Base-by-base conservation (phyloP, 805 yeast species). In the Saturnispora dispora region DNA sequence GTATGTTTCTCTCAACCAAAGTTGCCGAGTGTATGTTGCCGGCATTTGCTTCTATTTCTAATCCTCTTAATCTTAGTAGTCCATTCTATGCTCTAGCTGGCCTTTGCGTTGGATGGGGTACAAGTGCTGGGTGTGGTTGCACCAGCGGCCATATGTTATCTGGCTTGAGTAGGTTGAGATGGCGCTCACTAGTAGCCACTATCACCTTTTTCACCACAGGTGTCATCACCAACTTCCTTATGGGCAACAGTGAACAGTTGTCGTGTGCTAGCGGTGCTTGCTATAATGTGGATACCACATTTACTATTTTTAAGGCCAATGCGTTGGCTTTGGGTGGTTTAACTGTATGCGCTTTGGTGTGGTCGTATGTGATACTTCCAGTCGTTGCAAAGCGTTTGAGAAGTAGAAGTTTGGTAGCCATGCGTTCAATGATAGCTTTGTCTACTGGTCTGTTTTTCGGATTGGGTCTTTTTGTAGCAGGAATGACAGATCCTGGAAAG, bases 121-220 rank as follows among this genome's bases (percentile, higher is more conserved):
- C 81, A 0, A 68, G 68, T 33, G 58, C 66, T 32, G 81, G 77
- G 0, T 63, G 69, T 30, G 82, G 81, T 2, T 77, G 82, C 51
- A 77, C 81, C 1, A 75, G 80, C 0, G 82, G 82, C 3, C 81
- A 77, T 56, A 74, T 77, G 78, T 61, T 77, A 5, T 64, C 67
- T 18, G 82, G 82, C 0, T 48, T 77, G n/a, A 71, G 79, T 9
- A 63, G 81, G 45, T 56, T 73, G 4, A 63, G 79, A 45, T 47
- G 63, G 50, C 62, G 81, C 53, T 72, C 78, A 17, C 48, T 76
- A 13, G 70, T 70, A 6, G 79, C 82, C 1, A 74, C 79, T 0
- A 53, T 56, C 4, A 55, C 64, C 1, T 77, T 77, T 52, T 53
- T 65, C 3, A 6, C 59, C 1, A 55, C 64, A 6, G 80, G 74